Evolutionary conservation across 139 green algal genomes (phyloP), one percentile per base, ranked within the genome.

Genomic region (Ulvella scutata): DNA sequence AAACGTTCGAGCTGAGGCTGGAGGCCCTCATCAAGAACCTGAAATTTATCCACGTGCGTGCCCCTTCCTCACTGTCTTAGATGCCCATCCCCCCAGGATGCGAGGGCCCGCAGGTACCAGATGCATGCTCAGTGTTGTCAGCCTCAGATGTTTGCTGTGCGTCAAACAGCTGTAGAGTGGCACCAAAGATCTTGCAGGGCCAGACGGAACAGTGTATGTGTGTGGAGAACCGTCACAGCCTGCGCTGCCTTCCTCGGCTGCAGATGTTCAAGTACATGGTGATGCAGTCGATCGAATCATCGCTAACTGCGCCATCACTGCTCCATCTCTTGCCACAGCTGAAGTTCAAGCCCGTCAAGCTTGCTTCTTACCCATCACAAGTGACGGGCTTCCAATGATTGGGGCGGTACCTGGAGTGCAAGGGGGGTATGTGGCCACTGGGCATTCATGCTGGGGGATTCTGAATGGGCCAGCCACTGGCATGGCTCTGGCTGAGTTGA

Each of bases 101-200:
- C n/a, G n/a, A n/a, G n/a, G n/a, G n/a, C n/a, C n/a, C n/a, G n/a
- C n/a, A n/a, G n/a, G n/a, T n/a, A n/a, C n/a, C n/a, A n/a, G n/a
- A n/a, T n/a, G n/a, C n/a, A n/a, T n/a, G n/a, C n/a, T n/a, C n/a
- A n/a, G n/a, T n/a, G n/a, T n/a, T n/a, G n/a, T n/a, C n/a, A n/a
- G n/a, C n/a, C n/a, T n/a, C n/a, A n/a, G n/a, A n/a, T n/a, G n/a
- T n/a, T n/a, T n/a, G n/a, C n/a, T n/a, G n/a, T n/a, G n/a, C n/a
- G n/a, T n/a, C n/a, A n/a, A n/a, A n/a, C n/a, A n/a, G 85, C 20
- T 82, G 74, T 20, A 38, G 44, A 0, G 36, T 84, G 3, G 89
- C 92, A 62, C 89, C 90, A 2, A 89, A 95, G 81, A 76, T 95
- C 6, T 95, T 94, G 62, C 89, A 89, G 0, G 90, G 7, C 90